phyloP scores from a whole-genome alignment of 2,329 filamentous ascomycete genomes.

The Xylariomycetidae sp. region DNA sequence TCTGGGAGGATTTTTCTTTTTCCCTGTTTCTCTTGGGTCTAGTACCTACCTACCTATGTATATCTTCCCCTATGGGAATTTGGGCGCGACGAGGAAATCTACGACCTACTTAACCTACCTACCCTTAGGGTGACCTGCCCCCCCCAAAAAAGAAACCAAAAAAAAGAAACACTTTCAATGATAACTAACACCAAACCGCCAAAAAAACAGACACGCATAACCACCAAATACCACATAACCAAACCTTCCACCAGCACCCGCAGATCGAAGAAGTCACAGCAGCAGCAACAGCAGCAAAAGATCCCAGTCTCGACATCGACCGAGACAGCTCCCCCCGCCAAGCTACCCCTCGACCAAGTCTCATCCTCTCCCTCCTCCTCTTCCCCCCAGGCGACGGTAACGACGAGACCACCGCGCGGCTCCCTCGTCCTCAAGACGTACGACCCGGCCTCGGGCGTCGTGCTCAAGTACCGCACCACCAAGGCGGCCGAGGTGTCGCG shows the following conservation, averaged over 20 bases:
- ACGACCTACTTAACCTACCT: constrained; percentile 4
- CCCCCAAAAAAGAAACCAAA: no score
- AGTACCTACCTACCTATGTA: neutral
- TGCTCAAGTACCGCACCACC: constrained; percentile 85
- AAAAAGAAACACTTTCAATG: neutral
- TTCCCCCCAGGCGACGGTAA: constrained; percentile 14
- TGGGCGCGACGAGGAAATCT: no score
- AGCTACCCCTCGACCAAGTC: constrained; percentile 5
- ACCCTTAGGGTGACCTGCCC: no score
- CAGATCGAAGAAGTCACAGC: constrained; percentile 8
- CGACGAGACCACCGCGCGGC: constrained; percentile 46
- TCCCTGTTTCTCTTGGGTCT: constrained; percentile 1
- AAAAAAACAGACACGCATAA: constrained; percentile 74
- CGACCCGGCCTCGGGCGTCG: constrained; percentile 74
- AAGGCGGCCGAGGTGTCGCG: constrained; percentile 88
- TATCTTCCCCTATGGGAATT: no score
- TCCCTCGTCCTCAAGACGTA: constrained; percentile 83
- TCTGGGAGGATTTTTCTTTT: neutral
- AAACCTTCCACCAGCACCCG: constrained; percentile 31
- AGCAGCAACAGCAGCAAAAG: constrained; percentile 12
- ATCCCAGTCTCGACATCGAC: constrained; percentile 12
- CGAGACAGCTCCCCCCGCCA: constrained; percentile 25
- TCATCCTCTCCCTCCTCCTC: constrained; percentile 24
- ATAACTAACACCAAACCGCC: constrained; percentile 31
- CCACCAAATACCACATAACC: constrained; percentile 81